phyloP scores from a whole-genome alignment of 805 yeast species.

The Wickerhamiella musiphila region DNA sequence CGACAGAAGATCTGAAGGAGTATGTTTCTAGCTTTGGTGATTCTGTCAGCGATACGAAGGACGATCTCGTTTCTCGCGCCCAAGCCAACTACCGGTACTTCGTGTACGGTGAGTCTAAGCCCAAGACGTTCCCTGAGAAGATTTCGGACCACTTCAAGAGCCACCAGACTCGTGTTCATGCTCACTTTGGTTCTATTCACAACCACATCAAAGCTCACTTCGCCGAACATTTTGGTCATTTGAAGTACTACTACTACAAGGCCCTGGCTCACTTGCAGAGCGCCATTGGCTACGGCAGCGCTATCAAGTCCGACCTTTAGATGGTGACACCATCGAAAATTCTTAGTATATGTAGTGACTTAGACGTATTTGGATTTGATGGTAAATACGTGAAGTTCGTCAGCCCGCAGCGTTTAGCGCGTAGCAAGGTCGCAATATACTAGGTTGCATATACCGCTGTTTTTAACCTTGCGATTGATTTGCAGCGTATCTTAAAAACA shows the following conservation, averaged over 20 bases:
- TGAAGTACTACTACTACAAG: not conserved
- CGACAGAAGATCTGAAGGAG: constrained; percentile 34
- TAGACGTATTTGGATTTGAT: too few relatives aligned
- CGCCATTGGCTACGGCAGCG: not conserved
- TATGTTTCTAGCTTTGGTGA: constrained; percentile 34
- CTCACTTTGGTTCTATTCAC: not conserved
- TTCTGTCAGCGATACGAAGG: constrained; percentile 6
- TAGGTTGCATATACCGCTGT: too few relatives aligned
- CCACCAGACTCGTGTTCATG: not conserved
- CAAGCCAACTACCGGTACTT: constrained; percentile 11
- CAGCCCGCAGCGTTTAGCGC: too few relatives aligned
- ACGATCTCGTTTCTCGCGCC: constrained; percentile 15
- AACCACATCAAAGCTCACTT: not conserved
- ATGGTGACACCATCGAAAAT: too few relatives aligned
- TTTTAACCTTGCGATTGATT: too few relatives aligned
- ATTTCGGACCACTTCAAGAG: constrained; percentile 1
- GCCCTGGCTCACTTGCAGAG: not conserved
- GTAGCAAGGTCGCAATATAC: too few relatives aligned
- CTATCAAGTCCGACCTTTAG: too few relatives aligned
- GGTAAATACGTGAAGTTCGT: too few relatives aligned
- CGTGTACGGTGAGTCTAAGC: constrained; percentile 3
- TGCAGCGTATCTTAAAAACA: too few relatives aligned
- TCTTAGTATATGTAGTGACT: too few relatives aligned
- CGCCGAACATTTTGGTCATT: not conserved
- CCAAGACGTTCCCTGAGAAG: constrained; percentile 4